Evolutionary conservation across 257 asterid genomes (phyloP).

Genomic region (Nicotiana tomentosiformis): DNA sequence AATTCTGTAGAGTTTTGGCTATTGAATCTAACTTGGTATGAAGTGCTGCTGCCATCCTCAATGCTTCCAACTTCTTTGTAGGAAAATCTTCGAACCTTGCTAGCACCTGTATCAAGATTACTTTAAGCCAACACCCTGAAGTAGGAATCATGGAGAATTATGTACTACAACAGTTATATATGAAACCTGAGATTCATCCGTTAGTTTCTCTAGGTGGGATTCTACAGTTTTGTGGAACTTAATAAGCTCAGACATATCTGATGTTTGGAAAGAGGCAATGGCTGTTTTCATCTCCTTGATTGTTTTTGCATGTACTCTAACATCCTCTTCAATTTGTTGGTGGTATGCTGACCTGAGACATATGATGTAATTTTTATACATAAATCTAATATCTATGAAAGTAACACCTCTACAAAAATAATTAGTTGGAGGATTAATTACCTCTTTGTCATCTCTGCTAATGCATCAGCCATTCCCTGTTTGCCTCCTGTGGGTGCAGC

Average conservation of each 20-base stretch:
- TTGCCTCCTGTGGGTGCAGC: conserved; percentile 50
- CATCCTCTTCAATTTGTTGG: conserved; percentile 61
- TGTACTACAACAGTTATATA: not conserved
- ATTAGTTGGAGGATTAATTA: conserved; percentile 9
- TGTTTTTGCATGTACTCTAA: conserved; percentile 17
- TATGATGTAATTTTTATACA: not conserved
- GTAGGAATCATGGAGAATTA: not conserved
- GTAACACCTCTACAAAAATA: not conserved
- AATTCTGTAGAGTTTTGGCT: conserved; percentile 38
- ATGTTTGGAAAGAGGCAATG: conserved; percentile 19
- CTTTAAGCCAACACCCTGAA: not conserved
- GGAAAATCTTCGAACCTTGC: conserved; percentile 88
- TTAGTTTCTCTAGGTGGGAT: conserved; percentile 25
- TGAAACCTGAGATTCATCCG: conserved; percentile 27
- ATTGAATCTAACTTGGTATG: conserved; percentile 51
- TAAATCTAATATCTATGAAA: not conserved
- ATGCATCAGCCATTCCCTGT: conserved; percentile 96
- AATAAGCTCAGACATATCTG: conserved; percentile 24
- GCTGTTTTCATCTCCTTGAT: conserved; percentile 23
- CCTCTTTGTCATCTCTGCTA: conserved; percentile 96
- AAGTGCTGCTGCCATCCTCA: conserved; percentile 76
- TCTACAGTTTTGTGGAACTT: conserved; percentile 27
- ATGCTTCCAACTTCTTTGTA: conserved; percentile 66
- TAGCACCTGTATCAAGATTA: conserved; percentile 42
- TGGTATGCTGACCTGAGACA: conserved; percentile 77